phyloP scores from a whole-genome alignment of 2,329 filamentous ascomycete species.

The Colletotrichum trifolii region DNA sequence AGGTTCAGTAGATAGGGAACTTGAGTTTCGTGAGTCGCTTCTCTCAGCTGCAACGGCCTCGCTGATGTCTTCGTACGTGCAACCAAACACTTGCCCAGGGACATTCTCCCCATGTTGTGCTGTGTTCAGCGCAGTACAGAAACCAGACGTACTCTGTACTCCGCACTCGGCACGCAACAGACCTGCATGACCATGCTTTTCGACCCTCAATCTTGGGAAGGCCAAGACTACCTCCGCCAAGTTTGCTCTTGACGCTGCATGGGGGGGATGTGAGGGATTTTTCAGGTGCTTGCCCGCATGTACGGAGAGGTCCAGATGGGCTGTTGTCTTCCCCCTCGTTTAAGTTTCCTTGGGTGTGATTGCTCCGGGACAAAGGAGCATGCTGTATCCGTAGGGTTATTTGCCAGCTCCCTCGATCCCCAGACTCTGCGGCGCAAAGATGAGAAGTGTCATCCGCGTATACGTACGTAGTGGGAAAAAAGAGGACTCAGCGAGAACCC shows the following conservation, averaged over 20 bases:
- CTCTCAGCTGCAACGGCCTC: no score
- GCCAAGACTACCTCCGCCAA: slow-evolving; percentile 15
- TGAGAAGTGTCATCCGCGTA: background rate
- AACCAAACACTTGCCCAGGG: background rate
- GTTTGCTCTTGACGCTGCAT: slow-evolving; percentile 20
- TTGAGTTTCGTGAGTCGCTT: no score
- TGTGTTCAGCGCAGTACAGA: background rate
- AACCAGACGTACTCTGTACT: slow-evolving; percentile 2
- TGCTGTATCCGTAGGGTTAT: slow-evolving; percentile 11
- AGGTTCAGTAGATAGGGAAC: no score
- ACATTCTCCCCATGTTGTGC: no score
- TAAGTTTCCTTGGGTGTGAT: slow-evolving; percentile 25
- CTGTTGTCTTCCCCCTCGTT: slow-evolving; percentile 7
- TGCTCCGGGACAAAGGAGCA: slow-evolving; percentile 27
- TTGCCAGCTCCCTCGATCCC: slow-evolving; percentile 20
- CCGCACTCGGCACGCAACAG: slow-evolving; percentile 4
- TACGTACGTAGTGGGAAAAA: background rate
- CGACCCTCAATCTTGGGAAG: background rate
- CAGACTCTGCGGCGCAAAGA: slow-evolving; percentile 17
- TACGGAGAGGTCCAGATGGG: slow-evolving; percentile 11
- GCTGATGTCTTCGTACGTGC: no score
- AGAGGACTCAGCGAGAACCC: background rate
- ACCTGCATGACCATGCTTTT: background rate
- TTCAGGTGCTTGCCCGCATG: slow-evolving; percentile 10
- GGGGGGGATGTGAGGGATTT: slow-evolving; percentile 22